A percentile compares a stretch with the other conserved stretches of the same genome.
phyloP scores from a whole-genome alignment of 2,329 filamentous ascomycete species.

The Ambrosiella cleistominuta region DNA sequence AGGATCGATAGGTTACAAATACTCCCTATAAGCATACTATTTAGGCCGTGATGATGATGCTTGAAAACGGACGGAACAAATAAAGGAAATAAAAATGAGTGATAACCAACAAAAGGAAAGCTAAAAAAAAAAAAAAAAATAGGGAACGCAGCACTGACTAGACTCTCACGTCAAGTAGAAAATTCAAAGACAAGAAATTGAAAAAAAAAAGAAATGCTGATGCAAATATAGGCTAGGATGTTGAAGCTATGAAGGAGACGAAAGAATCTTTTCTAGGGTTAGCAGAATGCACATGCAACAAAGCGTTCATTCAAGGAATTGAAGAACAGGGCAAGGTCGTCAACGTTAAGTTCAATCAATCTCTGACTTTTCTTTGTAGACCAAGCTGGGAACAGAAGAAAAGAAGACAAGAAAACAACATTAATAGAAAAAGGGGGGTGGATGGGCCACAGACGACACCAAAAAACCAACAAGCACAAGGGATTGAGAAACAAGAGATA shows the following conservation, averaged over 20 bases:
- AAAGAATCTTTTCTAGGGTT: background rate
- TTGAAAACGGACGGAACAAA: background rate
- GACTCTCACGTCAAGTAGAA: background rate
- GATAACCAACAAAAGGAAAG: background rate
- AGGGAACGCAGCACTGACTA: background rate
- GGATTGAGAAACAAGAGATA: background rate
- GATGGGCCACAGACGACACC: background rate
- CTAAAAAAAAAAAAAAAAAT: background rate
- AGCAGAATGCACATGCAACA: background rate
- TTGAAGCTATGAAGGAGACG: slow-evolving; percentile 1
- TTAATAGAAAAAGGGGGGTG: slow-evolving; percentile 2
- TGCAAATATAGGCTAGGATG: background rate
- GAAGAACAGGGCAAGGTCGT: background rate
- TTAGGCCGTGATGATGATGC: too few species aligned
- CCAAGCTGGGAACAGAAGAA: background rate
- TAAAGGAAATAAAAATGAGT: background rate
- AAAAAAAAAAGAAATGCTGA: background rate
- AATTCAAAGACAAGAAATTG: background rate
- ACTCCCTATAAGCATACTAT: background rate
- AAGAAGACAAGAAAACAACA: slow-evolving; percentile 1
- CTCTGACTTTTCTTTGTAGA: background rate
- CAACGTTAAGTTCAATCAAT: background rate
- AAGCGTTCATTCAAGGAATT: background rate
- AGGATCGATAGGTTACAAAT: too few species aligned
- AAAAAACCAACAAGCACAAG: background rate